Evolutionary conservation across 805 yeast species (phyloP), one percentile per base, ranked within the genome.

Genomic region (Ogataea kodamae): DNA sequence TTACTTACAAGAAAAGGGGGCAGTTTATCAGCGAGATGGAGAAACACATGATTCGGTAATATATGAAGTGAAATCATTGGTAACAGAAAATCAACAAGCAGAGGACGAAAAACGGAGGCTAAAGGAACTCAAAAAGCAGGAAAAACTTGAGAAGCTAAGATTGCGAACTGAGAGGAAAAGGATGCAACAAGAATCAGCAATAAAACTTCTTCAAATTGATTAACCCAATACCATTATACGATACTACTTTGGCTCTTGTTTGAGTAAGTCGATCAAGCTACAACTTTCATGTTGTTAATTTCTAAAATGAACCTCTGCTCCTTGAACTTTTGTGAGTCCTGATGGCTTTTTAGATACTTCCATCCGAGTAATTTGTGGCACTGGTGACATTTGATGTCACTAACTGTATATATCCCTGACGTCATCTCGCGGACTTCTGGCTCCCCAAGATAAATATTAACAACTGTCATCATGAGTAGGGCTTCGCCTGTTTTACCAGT

Each of bases 221-320:
- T 18, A 18, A 13, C 19, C 22, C n/a, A n/a, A n/a, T n/a, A n/a
- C n/a, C n/a, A n/a, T n/a, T n/a, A n/a, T n/a, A n/a, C n/a, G n/a
- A n/a, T n/a, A n/a, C n/a, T n/a, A n/a, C n/a, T n/a, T n/a, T n/a
- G n/a, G n/a, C n/a, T n/a, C n/a, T n/a, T n/a, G n/a, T n/a, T n/a
- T n/a, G n/a, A n/a, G n/a, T n/a, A 18, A 10, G 14, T 16, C 28
- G 27, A 6, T 16, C 18, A 35, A 10, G 38, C 33, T 19, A 43
- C 47, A 17, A 38, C 40, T 22, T 36, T 45, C 37, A 49, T 40
- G 18, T 39, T 44, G 32, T 50, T 48, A 5, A 57, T 21, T 40
- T 77, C 83, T 40, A 79, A 61, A 22, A 79, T 75, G 45, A 59
- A 78, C 43, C 70, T 67, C 6, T 81, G 81, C 47, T 75, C 83